Evolutionary conservation across 169 alveolate species (phyloP), one percentile per base, ranked within the genome.

Genomic region (Babesia sp.): DNA sequence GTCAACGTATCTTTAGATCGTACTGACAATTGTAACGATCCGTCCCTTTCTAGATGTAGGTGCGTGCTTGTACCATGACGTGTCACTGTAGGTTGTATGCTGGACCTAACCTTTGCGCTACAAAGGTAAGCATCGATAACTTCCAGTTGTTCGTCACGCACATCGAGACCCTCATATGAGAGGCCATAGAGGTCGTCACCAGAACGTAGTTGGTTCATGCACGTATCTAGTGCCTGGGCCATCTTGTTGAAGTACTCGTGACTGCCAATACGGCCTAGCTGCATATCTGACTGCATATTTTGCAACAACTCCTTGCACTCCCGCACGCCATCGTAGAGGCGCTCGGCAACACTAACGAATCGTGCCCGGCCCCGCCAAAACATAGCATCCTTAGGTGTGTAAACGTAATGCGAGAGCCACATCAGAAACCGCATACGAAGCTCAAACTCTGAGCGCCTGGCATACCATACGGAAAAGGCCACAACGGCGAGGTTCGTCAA

Each of bases 51-150:
- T 14, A n/a, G 24, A 24, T 34, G 22, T n/a, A 29, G 28, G 9
- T 4, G 3, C 6, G 68, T 39, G 8, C 29, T 31, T 5, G 24
- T 37, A 6, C 41, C 11, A 11, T 3, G n/a, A 1, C 33, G 67
- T 33, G 28, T 33, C 9, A 50, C 44, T 0, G 42, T 44, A 3
- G 6, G 11, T 34, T 61, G 55, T 29, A 57, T 39, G 50, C 74
- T 48, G 33, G 36, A 31, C 63, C 74, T 20, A 20, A 29, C 51
- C 59, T 48, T 42, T 1, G 79, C 26, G 33, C 79, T 24, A 18
- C 58, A 31, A 1, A 75, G 46, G 33, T 66, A 75, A 16, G 77
- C 69, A 14, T 75, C 78, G 42, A 75, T 63, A 4, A 75, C 59
- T 44, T 75, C 85, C 18, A 51, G 53, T 45, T 69, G 68, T 41